A percentile compares a stretch with the other conserved stretches of the same genome.
Evolutionary conservation across 805 yeast species (phyloP).

Genomic region (Isabelozyma gotoi): DNA sequence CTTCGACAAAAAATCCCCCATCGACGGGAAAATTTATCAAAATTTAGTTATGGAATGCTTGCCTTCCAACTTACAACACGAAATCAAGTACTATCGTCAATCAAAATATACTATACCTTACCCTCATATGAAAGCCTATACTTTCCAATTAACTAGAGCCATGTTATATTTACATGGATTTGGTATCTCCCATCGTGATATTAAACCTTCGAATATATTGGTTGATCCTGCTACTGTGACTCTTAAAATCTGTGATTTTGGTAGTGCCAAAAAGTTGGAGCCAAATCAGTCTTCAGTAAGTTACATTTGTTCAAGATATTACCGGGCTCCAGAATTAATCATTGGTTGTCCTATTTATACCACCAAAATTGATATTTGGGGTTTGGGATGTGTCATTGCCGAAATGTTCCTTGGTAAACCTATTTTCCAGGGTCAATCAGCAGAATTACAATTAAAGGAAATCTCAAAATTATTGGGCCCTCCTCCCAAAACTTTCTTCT

Average conservation of each 20-base stretch:
- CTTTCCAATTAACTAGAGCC: slow-evolving; percentile 79
- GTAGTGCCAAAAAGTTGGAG: slow-evolving; percentile 78
- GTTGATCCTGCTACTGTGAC: slow-evolving; percentile 68
- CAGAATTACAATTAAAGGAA: slow-evolving; percentile 84
- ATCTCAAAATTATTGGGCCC: slow-evolving; percentile 90
- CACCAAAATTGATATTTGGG: slow-evolving; percentile 96
- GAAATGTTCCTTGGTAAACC: slow-evolving; percentile 92
- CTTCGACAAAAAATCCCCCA: slow-evolving; percentile 59
- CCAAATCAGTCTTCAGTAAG: slow-evolving; percentile 85
- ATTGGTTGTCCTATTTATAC: slow-evolving; percentile 87
- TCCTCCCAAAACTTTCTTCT: slow-evolving; percentile 68
- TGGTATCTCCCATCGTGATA: slow-evolving; percentile 81
- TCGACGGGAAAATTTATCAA: slow-evolving; percentile 67
- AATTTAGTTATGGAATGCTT: slow-evolving; percentile 85
- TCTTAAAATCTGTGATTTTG: slow-evolving; percentile 81
- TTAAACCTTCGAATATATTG: slow-evolving; percentile 78
- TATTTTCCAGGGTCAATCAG: slow-evolving; percentile 92
- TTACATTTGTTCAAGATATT: slow-evolving; percentile 93
- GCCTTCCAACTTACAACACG: slow-evolving; percentile 77
- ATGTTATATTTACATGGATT: slow-evolving; percentile 80
- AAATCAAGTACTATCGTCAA: slow-evolving; percentile 66
- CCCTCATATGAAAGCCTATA: slow-evolving; percentile 72
- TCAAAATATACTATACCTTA: slow-evolving; percentile 63
- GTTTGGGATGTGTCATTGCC: slow-evolving; percentile 93
- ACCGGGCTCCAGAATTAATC: slow-evolving; percentile 94